These are phyloP conservation scores for Populus alba DNA, from an alignment of 345 rosid genomes.

Conservation along the genomic window DNA sequence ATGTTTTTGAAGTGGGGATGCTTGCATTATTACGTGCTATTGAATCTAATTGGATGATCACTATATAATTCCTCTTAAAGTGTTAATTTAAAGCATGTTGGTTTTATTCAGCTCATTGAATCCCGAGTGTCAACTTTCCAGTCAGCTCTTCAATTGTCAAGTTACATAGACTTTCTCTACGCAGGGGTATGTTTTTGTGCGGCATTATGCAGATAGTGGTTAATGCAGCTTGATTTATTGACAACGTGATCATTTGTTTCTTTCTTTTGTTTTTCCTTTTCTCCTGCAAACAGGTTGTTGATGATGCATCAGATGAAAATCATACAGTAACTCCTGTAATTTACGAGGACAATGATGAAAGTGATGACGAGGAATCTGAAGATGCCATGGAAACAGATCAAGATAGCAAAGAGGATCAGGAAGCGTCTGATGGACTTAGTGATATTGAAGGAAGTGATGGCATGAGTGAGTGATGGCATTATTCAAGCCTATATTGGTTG, in stretches of 20 bases:
- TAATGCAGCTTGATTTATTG: neutral
- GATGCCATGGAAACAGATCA: constrained; percentile 54
- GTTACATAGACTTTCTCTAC: constrained; percentile 53
- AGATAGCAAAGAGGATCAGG: constrained; percentile 28
- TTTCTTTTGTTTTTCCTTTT: neutral
- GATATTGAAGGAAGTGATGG: constrained; percentile 51
- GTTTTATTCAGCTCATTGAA: constrained; percentile 67
- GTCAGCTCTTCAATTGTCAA: constrained; percentile 69
- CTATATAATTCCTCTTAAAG: neutral
- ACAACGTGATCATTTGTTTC: neutral
- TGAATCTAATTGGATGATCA: neutral
- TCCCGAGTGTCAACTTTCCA: constrained; percentile 69
- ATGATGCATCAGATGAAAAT: constrained; percentile 43
- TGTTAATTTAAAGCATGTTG: neutral
- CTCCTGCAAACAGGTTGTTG: constrained; percentile 38
- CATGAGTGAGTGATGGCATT: constrained; percentile 48
- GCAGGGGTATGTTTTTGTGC: constrained; percentile 39
- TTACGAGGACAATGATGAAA: constrained; percentile 58
- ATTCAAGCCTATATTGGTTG: neutral
- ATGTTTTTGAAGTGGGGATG: neutral
- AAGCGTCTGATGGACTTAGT: constrained; percentile 36
- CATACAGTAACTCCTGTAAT: constrained; percentile 17
- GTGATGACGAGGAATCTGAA: constrained; percentile 65
- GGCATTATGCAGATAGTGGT: neutral
- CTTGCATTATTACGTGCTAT: neutral